Percentiles rank a stretch among this genome's conserved stretches.
Evolutionary conservation across 192 early-diverging fungal species (phyloP).

Genomic region (Chytriomyces sp.): DNA sequence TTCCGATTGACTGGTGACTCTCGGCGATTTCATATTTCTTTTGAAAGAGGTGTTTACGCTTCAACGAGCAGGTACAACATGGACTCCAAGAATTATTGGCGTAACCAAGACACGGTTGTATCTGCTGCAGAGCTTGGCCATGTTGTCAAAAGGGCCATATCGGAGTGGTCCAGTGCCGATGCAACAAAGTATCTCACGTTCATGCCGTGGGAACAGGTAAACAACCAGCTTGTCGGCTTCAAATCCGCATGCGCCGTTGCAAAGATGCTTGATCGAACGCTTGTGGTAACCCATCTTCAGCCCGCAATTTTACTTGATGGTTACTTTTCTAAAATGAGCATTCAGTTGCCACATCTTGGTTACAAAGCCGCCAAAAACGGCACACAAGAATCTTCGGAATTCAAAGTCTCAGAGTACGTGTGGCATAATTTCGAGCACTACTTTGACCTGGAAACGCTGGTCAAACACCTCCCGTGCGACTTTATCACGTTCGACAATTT

Average conservation of each 20-base stretch:
- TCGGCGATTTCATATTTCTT: background rate
- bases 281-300: constrained; percentile 22
- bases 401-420: constrained; percentile 28
- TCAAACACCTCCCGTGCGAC: constrained; percentile 35
- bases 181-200: constrained; percentile 43
- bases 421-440: constrained; percentile 46
- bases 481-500: constrained; percentile 45
- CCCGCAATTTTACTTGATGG: background rate
- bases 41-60: background rate
- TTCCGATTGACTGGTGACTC: constrained; percentile 43
- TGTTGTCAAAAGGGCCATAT: constrained; percentile 20
- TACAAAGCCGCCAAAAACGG: constrained; percentile 28
- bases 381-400: constrained; percentile 3
- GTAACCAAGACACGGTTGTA: constrained; percentile 46
- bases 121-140: constrained; percentile 25
- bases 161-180: background rate
- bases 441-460: constrained; percentile 35
- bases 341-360: constrained; percentile 37
- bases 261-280: constrained; percentile 37
- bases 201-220: constrained; percentile 51
- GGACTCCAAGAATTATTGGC: constrained; percentile 51
- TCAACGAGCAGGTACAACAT: constrained; percentile 36
- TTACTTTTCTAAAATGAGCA: background rate
- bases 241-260: constrained; percentile 51
- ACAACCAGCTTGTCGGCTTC: constrained; percentile 49